Conservation (phyloP, 2,329 filamentous ascomycete species). For the Nothopassalora personata region DNA sequence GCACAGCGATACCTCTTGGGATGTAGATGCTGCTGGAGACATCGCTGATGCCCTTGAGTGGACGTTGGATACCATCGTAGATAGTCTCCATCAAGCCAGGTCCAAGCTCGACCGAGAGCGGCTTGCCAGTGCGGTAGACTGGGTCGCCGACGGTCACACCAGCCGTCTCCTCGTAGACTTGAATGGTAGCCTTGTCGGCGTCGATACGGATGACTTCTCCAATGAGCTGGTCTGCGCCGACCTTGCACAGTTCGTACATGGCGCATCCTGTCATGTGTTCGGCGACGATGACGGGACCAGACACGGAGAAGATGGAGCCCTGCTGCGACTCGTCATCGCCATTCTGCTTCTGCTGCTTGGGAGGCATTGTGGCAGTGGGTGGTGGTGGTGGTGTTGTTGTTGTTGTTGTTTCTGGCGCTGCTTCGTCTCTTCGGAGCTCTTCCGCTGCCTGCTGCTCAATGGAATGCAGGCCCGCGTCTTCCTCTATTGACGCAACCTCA, state of each 20-base stretch:
- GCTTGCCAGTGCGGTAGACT: constrained; percentile 84
- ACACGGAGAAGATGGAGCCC: constrained; percentile 68
- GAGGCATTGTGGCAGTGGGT: constrained; percentile 15
- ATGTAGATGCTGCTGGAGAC: constrained; percentile 90
- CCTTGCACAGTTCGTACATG: constrained; percentile 98
- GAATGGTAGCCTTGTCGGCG: constrained; percentile 90
- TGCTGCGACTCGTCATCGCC: constrained; percentile 50
- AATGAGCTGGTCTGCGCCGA: constrained; percentile 85
- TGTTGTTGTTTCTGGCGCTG: constrained; percentile 10
- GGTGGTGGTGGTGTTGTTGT: constrained; percentile 3
- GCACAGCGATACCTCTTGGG: constrained; percentile 82
- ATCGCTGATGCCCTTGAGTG: constrained; percentile 76
- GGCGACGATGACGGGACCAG: constrained; percentile 86
- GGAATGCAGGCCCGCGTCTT: constrained; percentile 11
- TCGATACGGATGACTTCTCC: constrained; percentile 99
- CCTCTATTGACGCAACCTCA: constrained; percentile 4
- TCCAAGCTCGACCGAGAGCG: constrained; percentile 92
- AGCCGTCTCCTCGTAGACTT: constrained; percentile 98
- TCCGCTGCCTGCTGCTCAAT: constrained; percentile 13
- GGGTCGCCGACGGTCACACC: constrained; percentile 95
- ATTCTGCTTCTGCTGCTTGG: constrained; percentile 31
- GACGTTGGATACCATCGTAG: constrained; percentile 98
- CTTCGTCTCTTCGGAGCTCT: constrained; percentile 4
- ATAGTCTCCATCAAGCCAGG: constrained; percentile 98
- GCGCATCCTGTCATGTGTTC: constrained; percentile 98